These are phyloP conservation scores for Aureobasidium sp. DNA, from an alignment of 2,329 filamentous ascomycete species.

Conservation along the genomic window DNA sequence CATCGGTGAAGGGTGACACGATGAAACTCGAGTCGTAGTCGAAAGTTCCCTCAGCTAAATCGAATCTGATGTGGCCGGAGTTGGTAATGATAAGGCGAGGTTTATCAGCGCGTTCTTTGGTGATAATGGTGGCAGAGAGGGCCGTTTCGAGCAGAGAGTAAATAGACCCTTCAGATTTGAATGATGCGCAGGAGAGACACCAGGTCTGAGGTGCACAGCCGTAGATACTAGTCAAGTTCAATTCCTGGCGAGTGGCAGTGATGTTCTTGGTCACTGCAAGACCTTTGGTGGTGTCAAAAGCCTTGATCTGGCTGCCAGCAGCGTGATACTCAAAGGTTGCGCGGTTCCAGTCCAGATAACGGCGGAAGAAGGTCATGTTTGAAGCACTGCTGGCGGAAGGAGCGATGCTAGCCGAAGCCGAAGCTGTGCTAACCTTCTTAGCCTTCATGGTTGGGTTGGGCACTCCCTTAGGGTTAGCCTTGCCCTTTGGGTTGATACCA, in stretches of 20 bases:
- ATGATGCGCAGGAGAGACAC: constrained; percentile 49
- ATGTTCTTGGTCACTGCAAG: constrained; percentile 41
- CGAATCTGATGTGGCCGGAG: constrained; percentile 48
- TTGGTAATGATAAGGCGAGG: constrained; percentile 49
- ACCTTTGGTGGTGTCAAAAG: constrained; percentile 45
- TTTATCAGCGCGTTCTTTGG: constrained; percentile 3
- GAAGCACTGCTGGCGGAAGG: constrained; percentile 7
- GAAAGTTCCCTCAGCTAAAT: constrained; percentile 55
- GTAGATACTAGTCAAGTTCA: constrained; percentile 43
- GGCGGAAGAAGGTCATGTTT: constrained; percentile 8
- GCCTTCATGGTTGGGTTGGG: constrained; percentile 35
- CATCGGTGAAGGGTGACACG: constrained; percentile 47
- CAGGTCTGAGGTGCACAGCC: constrained; percentile 54
- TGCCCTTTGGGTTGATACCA: constrained; percentile 44
- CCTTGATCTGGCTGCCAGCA: constrained; percentile 36
- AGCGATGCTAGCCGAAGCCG: constrained; percentile 21
- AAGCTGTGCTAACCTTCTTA: constrained; percentile 28
- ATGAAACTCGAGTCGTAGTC: constrained; percentile 34
- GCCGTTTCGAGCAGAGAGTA: constrained; percentile 42
- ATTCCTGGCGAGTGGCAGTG: constrained; percentile 39
- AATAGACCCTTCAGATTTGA: constrained; percentile 45
- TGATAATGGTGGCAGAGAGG: constrained; percentile 9
- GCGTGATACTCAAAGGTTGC: constrained; percentile 58
- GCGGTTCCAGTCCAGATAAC: constrained; percentile 52
- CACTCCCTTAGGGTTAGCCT: constrained; percentile 32